These are phyloP conservation scores for Linum usitatissimum DNA, from an alignment of 345 rosid species.

Conservation along the genomic window DNA sequence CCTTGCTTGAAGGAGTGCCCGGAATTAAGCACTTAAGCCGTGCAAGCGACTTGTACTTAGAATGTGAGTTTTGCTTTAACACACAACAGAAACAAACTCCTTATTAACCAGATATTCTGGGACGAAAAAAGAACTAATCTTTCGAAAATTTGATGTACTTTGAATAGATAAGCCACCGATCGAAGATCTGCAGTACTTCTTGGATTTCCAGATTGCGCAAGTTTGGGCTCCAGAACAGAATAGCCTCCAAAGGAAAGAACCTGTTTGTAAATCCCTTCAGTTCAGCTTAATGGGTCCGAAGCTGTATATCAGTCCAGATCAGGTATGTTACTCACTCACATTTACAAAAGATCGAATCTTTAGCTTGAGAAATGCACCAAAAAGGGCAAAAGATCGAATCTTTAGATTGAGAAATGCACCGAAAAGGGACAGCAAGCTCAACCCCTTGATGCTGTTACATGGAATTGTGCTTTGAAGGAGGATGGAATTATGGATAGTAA, in stretches of 20 bases:
- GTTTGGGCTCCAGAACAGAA: slow-evolving; percentile 95
- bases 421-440: slow-evolving; percentile 5
- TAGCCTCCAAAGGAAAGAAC: slow-evolving; percentile 81
- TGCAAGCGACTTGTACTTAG: slow-evolving; percentile 79
- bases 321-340: slow-evolving; percentile 33
- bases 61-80: slow-evolving; percentile 46
- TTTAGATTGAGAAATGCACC: background rate
- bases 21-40: slow-evolving; percentile 76
- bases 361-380: background rate
- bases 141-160: slow-evolving; percentile 7
- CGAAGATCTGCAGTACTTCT: slow-evolving; percentile 90
- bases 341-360: background rate
- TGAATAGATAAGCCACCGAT: slow-evolving; percentile 85
- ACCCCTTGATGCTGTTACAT: background rate
- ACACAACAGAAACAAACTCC: too few relatives aligned
- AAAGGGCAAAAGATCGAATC: background rate
- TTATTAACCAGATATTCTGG: too few relatives aligned
- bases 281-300: slow-evolving; percentile 99
- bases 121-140: background rate
- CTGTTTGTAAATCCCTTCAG: slow-evolving; percentile 80
- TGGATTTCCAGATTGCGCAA: slow-evolving; percentile 78
- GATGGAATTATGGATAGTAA: background rate
- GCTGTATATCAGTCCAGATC: slow-evolving; percentile 83
- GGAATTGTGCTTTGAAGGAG: background rate
- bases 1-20: slow-evolving; percentile 82